Percentiles rank a stretch among this genome's conserved stretches.
These are phyloP conservation scores for Globisporangium carolinianum DNA, from an alignment of 352 stramenopile genomes.

Conservation along the genomic window DNA sequence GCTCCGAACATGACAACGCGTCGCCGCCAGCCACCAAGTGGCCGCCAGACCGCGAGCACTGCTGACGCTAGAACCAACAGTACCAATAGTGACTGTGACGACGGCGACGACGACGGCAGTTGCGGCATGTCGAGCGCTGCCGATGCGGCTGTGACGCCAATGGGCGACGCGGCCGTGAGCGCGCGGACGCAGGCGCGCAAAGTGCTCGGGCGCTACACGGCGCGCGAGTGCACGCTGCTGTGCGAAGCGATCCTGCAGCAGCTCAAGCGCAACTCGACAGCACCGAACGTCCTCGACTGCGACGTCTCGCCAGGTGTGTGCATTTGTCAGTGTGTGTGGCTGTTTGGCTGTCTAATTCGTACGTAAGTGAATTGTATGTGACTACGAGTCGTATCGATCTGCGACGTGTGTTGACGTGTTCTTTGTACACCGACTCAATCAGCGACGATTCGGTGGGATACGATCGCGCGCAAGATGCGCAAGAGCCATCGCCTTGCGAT, in stretches of 20 bases:
- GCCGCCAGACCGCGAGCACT: not conserved
- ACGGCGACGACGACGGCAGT: not conserved
- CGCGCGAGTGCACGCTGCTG: constrained; percentile 38
- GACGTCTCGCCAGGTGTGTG: constrained; percentile 28
- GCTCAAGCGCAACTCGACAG: constrained; percentile 40
- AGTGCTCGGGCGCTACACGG: constrained; percentile 39
- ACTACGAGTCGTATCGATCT: not conserved
- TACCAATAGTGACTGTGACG: not conserved
- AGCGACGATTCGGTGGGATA: constrained; percentile 37
- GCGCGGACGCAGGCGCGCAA: constrained; percentile 16
- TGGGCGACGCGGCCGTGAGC: constrained; percentile 14
- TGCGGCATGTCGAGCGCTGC: too few species aligned
- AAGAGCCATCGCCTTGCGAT: constrained; percentile 29
- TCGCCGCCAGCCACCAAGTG: not conserved
- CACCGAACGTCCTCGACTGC: constrained; percentile 28
- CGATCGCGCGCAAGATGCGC: constrained; percentile 32
- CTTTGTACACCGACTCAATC: too few species aligned
- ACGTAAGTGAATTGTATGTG: not conserved
- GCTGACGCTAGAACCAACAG: not conserved
- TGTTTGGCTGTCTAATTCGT: too few species aligned
- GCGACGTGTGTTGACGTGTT: not conserved
- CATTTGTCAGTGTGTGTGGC: too few species aligned
- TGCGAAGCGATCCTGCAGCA: constrained; percentile 52
- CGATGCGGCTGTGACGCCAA: constrained; percentile 1
- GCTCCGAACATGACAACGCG: not conserved